Evolutionary conservation across 257 asterid genomes (phyloP), one percentile per base, ranked within the genome.

Genomic region (Capsicum pubescens): DNA sequence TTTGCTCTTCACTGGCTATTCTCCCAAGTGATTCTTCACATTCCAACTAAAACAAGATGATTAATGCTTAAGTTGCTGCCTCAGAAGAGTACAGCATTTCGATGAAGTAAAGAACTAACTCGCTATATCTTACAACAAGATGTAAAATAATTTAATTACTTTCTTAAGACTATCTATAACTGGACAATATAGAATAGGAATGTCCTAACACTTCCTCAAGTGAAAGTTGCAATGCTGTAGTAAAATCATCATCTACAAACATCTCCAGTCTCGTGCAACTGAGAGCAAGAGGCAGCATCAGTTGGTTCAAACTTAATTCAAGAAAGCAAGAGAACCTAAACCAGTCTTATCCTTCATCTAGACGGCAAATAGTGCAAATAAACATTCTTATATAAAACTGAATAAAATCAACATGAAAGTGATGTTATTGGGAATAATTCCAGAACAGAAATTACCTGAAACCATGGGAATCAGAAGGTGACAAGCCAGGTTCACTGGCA

Each of bases 401-500:
- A 52, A 52, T 32, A 50, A 67, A 39, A 70, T 26, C 79, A 82
- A 64, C 17, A 66, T 52, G 79, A 50, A 82, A 82, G 39, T 32
- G 77, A 67, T 32, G 79, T 19, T 67, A 81, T 42, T 16, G 78
- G 2, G 64, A 39, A 52, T 67, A 82, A 66, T 82, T 50, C 61
- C 78, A 83, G 66, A 80, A 82, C 42, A 77, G 44, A 60, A 79
- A 88, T 81, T 83, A 95, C 99, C 98, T 92, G 87, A 90, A 91
- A 85, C 91, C 90, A 80, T 89, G 97, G 59, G 94, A 88, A 88
- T 94, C 98, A 76, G 89, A 83, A 74, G 94, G 83, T 88, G 86
- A 95, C 90, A 91, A 76, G 85, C 93, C 88, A 77, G 98, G 83
- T 87, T 97, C 98, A 83, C 87, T 76, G 61, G 95, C 69, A 85